These are phyloP conservation scores for Meira nashicola DNA, from an alignment of 1,284 basidiomycete genomes.

Conservation along the genomic window DNA sequence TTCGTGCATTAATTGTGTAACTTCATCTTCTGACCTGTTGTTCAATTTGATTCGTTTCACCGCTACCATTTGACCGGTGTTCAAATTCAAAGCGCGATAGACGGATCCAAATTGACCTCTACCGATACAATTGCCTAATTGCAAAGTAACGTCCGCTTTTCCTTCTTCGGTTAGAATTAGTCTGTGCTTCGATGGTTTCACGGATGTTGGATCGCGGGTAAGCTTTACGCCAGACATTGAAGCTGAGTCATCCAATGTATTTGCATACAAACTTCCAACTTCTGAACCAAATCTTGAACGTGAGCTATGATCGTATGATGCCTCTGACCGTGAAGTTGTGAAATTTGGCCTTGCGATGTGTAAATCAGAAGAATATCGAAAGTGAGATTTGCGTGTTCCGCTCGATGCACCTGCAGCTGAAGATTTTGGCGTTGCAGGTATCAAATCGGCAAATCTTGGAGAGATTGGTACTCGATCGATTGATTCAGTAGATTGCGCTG, in stretches of 20 bases:
- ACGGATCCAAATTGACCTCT: slow-evolving; percentile 93
- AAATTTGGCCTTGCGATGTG: slow-evolving; percentile 25
- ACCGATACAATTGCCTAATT: slow-evolving; percentile 73
- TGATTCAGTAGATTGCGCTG: slow-evolving; percentile 12
- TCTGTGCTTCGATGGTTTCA: slow-evolving; percentile 58
- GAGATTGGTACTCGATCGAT: slow-evolving; percentile 18
- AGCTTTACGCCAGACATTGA: background rate
- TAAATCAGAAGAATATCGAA: slow-evolving; percentile 43
- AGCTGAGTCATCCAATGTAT: slow-evolving; percentile 29
- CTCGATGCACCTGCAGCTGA: too few relatives aligned
- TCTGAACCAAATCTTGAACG: slow-evolving; percentile 37
- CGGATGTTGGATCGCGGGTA: slow-evolving; percentile 20
- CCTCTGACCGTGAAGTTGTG: slow-evolving; percentile 19
- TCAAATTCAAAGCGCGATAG: slow-evolving; percentile 84
- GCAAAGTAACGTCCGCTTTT: slow-evolving; percentile 70
- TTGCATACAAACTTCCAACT: slow-evolving; percentile 37
- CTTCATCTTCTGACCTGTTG: slow-evolving; percentile 72
- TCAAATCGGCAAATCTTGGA: slow-evolving; percentile 17
- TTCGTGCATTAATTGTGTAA: slow-evolving; percentile 80
- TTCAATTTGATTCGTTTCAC: slow-evolving; percentile 85
- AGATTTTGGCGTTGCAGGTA: slow-evolving; percentile 7
- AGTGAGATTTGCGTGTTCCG: slow-evolving; percentile 16
- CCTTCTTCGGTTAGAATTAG: slow-evolving; percentile 77
- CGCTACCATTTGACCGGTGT: slow-evolving; percentile 81
- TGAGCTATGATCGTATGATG: slow-evolving; percentile 1